Conservation (phyloP, 2,329 filamentous ascomycete genomes). For the Blastomyces gilchristii region DNA sequence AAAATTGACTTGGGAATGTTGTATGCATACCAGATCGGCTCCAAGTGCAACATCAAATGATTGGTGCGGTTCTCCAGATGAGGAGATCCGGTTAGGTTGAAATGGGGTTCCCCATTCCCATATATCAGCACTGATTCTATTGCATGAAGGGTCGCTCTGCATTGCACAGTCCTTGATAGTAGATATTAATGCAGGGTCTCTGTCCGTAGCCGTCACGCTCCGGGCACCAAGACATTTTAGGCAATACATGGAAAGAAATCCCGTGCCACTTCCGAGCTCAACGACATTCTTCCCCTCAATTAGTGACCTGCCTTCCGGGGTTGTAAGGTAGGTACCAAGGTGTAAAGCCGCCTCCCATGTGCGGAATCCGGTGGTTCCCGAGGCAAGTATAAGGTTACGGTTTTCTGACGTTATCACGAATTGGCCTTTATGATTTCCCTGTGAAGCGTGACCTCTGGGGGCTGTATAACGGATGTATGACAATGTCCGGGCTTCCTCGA, state of each 20-base stretch:
- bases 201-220: constrained; percentile 52
- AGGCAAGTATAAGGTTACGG: constrained; percentile 47
- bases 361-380: constrained; percentile 54
- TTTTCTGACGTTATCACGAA: constrained; percentile 40
- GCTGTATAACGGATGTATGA: constrained; percentile 63
- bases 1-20: neutral
- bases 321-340: constrained; percentile 50
- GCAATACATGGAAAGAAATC: constrained; percentile 54
- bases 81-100: constrained; percentile 6
- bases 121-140: constrained; percentile 24
- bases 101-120: constrained; percentile 36
- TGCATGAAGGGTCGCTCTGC: constrained; percentile 23
- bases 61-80: constrained; percentile 4
- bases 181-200: constrained; percentile 40
- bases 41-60: constrained; percentile 33
- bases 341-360: constrained; percentile 62
- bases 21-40: constrained; percentile 31
- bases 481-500: constrained; percentile 57
- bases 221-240: constrained; percentile 47
- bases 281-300: constrained; percentile 47
- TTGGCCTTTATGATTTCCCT: constrained; percentile 8
- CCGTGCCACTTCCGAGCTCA: constrained; percentile 58
- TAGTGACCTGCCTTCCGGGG: constrained; percentile 33
- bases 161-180: constrained; percentile 30
- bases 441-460: constrained; percentile 17